Evolutionary conservation across 306 rosid species (phyloP), one percentile per base, ranked within the genome.

Genomic region (Fagus sylvatica): DNA sequence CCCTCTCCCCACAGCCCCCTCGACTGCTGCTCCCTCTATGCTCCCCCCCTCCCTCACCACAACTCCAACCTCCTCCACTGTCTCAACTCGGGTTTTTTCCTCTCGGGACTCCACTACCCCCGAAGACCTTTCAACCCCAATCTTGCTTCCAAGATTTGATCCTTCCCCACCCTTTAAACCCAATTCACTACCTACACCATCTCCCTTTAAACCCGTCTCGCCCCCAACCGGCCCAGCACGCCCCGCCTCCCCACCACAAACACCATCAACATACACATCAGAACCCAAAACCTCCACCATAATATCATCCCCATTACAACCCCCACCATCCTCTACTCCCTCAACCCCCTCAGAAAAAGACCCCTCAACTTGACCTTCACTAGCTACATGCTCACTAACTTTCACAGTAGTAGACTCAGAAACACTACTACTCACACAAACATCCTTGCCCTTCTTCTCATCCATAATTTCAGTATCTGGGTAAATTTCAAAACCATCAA

Each of bases 271-370:
- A 82, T 85, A 93, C 78, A 93, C 85, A 83, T 87, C 90, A 65
- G 96, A 84, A 77, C 92, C 97, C 73, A 89, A 83, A 62, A 91
- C 97, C 86, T 88, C 93, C 78, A 91, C 88, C 94, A 91, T 86
- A 76, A 91, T 66, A 49, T 89, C 98, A 74, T 82, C 89, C 82
- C 93, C 97, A 86, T 86, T 86, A 82, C 97, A 90, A 69, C 66
- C 69, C 56, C 79, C 91, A 55, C 80, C 82, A 68, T 64, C 88
- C 48, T 59, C 48, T 66, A 66, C 87, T 40, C 81, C 85, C 71
- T 53, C 82, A 34, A 80, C 64, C 41, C 76, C 87, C 78, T 70
- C 83, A 34, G 83, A 53, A 46, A 77, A 80, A 67, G 82, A 59
- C 51, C 79, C 90, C 48, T 87, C 85, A 76, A 53, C 87, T 81